phyloP scores from a whole-genome alignment of 305 asterid genomes.

The Solanum hybrid region DNA sequence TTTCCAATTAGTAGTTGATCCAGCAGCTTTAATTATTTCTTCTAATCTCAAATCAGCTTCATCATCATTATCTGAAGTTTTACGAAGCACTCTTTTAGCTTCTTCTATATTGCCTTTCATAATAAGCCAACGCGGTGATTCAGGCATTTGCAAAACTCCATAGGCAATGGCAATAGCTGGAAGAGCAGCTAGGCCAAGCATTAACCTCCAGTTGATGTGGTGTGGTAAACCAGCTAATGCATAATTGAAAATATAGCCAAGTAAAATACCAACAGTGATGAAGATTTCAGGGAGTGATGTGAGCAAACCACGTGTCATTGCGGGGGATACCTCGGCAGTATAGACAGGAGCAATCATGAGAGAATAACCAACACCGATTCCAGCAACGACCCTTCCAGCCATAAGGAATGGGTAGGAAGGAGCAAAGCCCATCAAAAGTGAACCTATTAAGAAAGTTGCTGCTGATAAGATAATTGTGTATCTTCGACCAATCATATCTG shows the following conservation, averaged over 20 bases:
- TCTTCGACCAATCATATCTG: slow-evolving; percentile 69
- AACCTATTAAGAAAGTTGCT: slow-evolving; percentile 46
- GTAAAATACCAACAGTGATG: slow-evolving; percentile 58
- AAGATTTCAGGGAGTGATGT: slow-evolving; percentile 65
- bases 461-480: slow-evolving; percentile 71
- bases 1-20: slow-evolving; percentile 8
- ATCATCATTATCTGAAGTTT: slow-evolving; percentile 42
- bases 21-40: slow-evolving; percentile 36
- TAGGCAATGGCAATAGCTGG: slow-evolving; percentile 44
- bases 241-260: slow-evolving; percentile 48
- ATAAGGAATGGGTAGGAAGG: slow-evolving; percentile 44
- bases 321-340: slow-evolving; percentile 65
- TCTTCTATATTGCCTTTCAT: slow-evolving; percentile 48
- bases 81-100: slow-evolving; percentile 34
- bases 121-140: slow-evolving; percentile 74
- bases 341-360: slow-evolving; percentile 79
- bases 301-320: slow-evolving; percentile 60
- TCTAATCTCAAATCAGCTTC: slow-evolving; percentile 45
- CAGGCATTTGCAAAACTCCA: slow-evolving; percentile 63
- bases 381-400: slow-evolving; percentile 57
- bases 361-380: slow-evolving; percentile 63
- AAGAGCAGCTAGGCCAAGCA: slow-evolving; percentile 67
- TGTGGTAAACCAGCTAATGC: slow-evolving; percentile 35
- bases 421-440: slow-evolving; percentile 60
- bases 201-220: slow-evolving; percentile 52